Evolutionary conservation across 306 rosid species (phyloP).

Genomic region (Erythrophleum fordii): DNA sequence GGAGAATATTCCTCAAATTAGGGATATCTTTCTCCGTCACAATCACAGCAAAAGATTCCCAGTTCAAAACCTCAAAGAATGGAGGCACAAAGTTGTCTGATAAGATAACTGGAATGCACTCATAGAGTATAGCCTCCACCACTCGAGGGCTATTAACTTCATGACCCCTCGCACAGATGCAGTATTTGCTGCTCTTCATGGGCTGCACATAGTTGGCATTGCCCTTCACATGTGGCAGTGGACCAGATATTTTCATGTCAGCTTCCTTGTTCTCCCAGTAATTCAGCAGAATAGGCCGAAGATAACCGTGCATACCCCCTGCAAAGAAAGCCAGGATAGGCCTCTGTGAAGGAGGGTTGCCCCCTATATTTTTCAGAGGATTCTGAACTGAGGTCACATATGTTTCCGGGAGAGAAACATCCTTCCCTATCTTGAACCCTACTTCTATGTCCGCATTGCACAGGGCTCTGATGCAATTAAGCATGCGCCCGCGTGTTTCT

Average conservation of each 20-base stretch:
- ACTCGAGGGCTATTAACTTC: constrained; percentile 96
- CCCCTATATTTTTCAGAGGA: constrained; percentile 73
- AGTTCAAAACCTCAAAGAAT: constrained; percentile 74
- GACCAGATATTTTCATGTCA: constrained; percentile 77
- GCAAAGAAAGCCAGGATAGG: constrained; percentile 85
- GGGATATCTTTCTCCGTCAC: constrained; percentile 78
- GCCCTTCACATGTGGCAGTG: constrained; percentile 61
- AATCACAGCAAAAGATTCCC: constrained; percentile 95
- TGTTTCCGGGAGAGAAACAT: constrained; percentile 92
- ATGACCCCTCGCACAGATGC: constrained; percentile 92
- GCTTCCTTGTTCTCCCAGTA: constrained; percentile 90
- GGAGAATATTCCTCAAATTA: constrained; percentile 71
- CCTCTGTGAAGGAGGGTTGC: constrained; percentile 74
- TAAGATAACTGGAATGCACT: constrained; percentile 90
- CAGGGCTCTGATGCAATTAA: constrained; percentile 79
- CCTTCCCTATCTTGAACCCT: constrained; percentile 91
- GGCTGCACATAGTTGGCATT: constrained; percentile 57
- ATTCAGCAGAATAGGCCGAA: constrained; percentile 71
- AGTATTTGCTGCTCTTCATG: constrained; percentile 91
- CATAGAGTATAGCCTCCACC: constrained; percentile 82
- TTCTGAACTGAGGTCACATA: constrained; percentile 55
- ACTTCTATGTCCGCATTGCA: constrained; percentile 90
- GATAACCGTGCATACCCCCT: constrained; percentile 81
- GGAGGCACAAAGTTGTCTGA: constrained; percentile 98
- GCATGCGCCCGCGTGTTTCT: constrained; percentile 73